Conservation (phyloP, 345 rosid genomes). For the Ricinus communis region DNA sequence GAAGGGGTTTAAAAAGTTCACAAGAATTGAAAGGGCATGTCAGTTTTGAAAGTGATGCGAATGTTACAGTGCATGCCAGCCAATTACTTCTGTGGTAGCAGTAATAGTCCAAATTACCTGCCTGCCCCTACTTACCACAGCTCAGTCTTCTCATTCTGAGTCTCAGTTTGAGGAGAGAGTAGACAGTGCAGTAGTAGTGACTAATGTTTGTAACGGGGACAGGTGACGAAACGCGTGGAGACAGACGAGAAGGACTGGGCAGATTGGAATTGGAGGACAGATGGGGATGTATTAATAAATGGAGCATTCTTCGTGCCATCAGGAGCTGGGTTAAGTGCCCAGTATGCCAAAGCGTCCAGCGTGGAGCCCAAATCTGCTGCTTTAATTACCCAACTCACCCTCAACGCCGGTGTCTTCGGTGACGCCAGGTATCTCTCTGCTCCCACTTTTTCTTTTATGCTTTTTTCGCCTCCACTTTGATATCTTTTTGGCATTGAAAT, state of each 20-base stretch:
- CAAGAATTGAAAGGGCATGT: background rate
- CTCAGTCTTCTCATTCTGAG: too few relatives aligned
- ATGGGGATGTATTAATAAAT: slow-evolving; percentile 80
- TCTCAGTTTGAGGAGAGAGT: too few relatives aligned
- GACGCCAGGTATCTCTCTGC: slow-evolving; percentile 52
- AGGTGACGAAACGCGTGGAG: slow-evolving; percentile 98
- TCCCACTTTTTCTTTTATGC: background rate
- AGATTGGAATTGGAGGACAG: slow-evolving; percentile 95
- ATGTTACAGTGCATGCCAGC: slow-evolving; percentile 13
- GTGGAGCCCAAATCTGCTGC: slow-evolving; percentile 70
- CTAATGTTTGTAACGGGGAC: too few relatives aligned
- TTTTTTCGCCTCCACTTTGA: too few relatives aligned
- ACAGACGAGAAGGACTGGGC: slow-evolving; percentile 63
- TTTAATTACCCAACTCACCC: slow-evolving; percentile 61
- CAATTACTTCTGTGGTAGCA: background rate
- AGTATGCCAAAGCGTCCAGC: slow-evolving; percentile 72
- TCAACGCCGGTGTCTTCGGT: slow-evolving; percentile 76
- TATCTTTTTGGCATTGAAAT: too few relatives aligned
- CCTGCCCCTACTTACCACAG: too few relatives aligned
- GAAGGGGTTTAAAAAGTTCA: background rate
- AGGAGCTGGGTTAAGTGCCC: slow-evolving; percentile 61
- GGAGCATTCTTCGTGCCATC: slow-evolving; percentile 97
- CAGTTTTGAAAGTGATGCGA: background rate
- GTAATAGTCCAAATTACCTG: too few relatives aligned
- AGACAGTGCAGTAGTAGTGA: too few relatives aligned